Conservation (phyloP, 805 yeast species). For the Torulaspora delbrueckii region DNA sequence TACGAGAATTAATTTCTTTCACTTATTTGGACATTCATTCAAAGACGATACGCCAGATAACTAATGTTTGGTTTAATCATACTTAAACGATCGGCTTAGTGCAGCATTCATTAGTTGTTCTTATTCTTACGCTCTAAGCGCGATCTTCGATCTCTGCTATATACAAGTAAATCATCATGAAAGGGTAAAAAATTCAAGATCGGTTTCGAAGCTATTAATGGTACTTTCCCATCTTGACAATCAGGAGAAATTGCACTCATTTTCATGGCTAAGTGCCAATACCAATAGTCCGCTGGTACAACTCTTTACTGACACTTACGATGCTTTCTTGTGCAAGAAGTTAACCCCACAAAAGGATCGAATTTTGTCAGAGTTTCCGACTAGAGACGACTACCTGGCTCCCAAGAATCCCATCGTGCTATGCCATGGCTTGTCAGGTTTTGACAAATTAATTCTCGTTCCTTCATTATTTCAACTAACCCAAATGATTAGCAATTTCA, state of each 20-base stretch:
- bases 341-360: neutral
- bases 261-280: neutral
- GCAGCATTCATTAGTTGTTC: no score
- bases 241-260: neutral
- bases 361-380: slow-evolving; percentile 6
- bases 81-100: no score
- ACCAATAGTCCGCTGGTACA: slow-evolving; percentile 1
- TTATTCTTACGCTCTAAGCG: no score
- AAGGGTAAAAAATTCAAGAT: no score
- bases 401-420: slow-evolving; percentile 72
- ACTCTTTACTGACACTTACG: slow-evolving; percentile 2
- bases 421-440: slow-evolving; percentile 87
- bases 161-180: no score
- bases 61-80: no score
- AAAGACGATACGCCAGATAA: no score
- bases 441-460: slow-evolving; percentile 49
- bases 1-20: no score
- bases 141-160: no score
- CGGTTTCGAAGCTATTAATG: neutral
- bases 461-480: slow-evolving; percentile 39
- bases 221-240: neutral
- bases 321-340: neutral
- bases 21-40: no score
- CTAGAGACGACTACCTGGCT: slow-evolving; percentile 43
- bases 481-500: slow-evolving; percentile 20